These are phyloP conservation scores for Candida manassasensis DNA, from an alignment of 805 yeast species.

Conservation along the genomic window DNA sequence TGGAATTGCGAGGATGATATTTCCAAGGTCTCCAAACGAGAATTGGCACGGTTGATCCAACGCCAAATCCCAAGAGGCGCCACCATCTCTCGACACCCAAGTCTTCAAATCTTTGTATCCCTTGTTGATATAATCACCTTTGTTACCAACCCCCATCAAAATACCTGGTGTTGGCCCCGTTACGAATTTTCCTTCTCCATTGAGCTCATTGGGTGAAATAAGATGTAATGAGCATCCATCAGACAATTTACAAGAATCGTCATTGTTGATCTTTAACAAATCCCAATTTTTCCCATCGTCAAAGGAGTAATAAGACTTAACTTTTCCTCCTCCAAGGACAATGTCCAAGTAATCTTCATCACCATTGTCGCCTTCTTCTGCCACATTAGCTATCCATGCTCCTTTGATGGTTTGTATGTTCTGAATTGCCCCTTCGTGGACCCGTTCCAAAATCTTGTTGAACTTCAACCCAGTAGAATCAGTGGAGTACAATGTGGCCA, in stretches of 20 bases:
- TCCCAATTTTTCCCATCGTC: constrained; percentile 56
- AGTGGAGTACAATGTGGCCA: constrained; percentile 42
- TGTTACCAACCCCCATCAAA: constrained; percentile 27
- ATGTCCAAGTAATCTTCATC: constrained; percentile 19
- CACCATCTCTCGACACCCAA: constrained; percentile 72
- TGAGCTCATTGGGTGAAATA: constrained; percentile 24
- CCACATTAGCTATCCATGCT: constrained; percentile 48
- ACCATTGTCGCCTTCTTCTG: constrained; percentile 14
- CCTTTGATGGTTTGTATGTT: constrained; percentile 57
- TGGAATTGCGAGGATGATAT: constrained; percentile 61
- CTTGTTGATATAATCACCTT: constrained; percentile 21
- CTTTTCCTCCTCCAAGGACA: constrained; percentile 15
- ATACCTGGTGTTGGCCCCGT: constrained; percentile 55
- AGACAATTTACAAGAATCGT: constrained; percentile 37
- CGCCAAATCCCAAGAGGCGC: constrained; percentile 61
- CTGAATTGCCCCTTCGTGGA: constrained; percentile 39
- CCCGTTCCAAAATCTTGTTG: constrained; percentile 37
- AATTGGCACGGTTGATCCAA: constrained; percentile 49
- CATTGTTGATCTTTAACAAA: constrained; percentile 41
- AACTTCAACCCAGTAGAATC: constrained; percentile 58
- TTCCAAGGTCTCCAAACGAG: constrained; percentile 76
- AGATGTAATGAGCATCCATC: constrained; percentile 49
- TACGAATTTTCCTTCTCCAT: constrained; percentile 40
- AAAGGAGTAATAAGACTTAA: constrained; percentile 38
- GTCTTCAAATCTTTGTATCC: constrained; percentile 32